Base-by-base conservation (phyloP, 805 yeast species). In the Cyberlindnera nakhonratchasimensis region DNA sequence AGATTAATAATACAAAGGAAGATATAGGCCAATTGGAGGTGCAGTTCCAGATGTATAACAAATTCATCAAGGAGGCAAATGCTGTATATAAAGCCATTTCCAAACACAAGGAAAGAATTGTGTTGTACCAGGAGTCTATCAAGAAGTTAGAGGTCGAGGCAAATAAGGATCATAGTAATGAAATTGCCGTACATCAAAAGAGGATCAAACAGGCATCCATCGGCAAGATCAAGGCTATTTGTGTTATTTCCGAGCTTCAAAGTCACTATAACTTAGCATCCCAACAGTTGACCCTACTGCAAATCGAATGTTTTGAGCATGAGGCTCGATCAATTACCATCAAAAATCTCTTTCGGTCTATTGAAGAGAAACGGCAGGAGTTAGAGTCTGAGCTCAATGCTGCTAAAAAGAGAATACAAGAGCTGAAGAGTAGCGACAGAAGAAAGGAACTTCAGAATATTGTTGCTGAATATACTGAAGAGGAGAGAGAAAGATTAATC, bases 151-250 rank as follows among this genome's bases (percentile, higher is more conserved):
- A 67, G 42, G 50, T 52, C 1, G 75, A 71, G 37, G 57, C 74
- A 2, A 58, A 56, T 20, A 61, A 58, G 39, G 80, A 77, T 50
- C 67, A 69, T 38, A 59, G 70, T 3, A 62, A 40, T 4, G 71
- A 69, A 40, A 68, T 53, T 16, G 12, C 69, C 5, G 54, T 54
- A 13, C 55, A 67, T 10, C 66, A 69, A 34, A 42, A 43, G 20
- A 53, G 60, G 43, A 57, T 69, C 5, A 44, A 49, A 14, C 23
- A 43, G 1, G 34, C 53, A 2, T 32, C 59, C 2, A 23, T 38
- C 6, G 39, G 53, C 11, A 66, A 61, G 48, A 38, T 63, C 35
- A 45, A 34, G 30, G 39, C 42, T 29, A 63, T 55, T 23, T 46
- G 42, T 11, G 42, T 50, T 11, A 36, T 65, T 26, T 51, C 56